phyloP scores from a whole-genome alignment of 2,329 filamentous ascomycete species.

The Sporothrix pseudoabietina region DNA sequence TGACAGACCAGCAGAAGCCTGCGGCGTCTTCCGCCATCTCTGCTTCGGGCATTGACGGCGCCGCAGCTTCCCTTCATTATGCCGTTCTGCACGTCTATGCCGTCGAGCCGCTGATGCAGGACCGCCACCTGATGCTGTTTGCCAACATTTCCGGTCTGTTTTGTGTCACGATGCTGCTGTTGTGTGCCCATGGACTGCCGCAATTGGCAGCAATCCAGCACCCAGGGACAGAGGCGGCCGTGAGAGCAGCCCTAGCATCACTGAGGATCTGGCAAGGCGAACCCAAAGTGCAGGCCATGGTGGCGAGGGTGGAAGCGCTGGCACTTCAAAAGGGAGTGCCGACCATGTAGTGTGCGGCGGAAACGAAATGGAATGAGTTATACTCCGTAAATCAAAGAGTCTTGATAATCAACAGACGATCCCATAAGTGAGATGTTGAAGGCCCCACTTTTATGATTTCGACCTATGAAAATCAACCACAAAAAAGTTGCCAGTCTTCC shows the following conservation, averaged over 20 bases:
- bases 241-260: neutral
- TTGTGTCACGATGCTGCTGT: constrained; percentile 33
- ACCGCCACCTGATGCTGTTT: constrained; percentile 34
- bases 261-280: neutral
- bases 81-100: constrained; percentile 32
- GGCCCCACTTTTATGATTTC: too few relatives aligned
- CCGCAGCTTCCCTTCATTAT: constrained; percentile 8
- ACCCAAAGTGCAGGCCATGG: constrained; percentile 2
- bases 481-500: neutral
- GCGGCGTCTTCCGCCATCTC: neutral
- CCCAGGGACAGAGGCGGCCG: neutral
- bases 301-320: neutral
- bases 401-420: too few relatives aligned
- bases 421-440: too few relatives aligned
- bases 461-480: neutral
- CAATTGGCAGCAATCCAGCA: constrained; percentile 30
- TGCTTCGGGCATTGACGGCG: neutral
- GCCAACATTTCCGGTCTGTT: constrained; percentile 33
- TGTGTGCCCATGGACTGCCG: constrained; percentile 30
- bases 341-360: too few relatives aligned
- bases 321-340: neutral
- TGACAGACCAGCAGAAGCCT: neutral
- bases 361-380: neutral
- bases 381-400: neutral
- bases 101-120: constrained; percentile 32